phyloP scores from a whole-genome alignment of 768 basidiomycete genomes.

The Tylopilus subfusipes region DNA sequence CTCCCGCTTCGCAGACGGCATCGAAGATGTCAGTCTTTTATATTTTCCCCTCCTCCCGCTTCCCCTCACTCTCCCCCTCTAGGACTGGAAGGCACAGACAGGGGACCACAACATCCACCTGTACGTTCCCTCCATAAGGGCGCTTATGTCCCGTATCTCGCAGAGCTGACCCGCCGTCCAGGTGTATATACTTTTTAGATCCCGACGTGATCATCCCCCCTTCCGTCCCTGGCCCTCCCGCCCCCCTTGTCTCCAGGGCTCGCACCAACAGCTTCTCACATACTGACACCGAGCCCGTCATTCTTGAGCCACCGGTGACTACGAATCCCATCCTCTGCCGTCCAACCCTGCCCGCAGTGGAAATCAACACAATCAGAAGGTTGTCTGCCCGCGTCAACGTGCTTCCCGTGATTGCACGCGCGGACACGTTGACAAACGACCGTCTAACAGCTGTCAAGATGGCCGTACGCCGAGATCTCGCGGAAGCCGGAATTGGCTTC shows the following conservation, averaged over 20 bases:
- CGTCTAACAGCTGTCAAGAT: slow-evolving; percentile 75
- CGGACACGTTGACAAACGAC: slow-evolving; percentile 79
- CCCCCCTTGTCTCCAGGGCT: slow-evolving; percentile 62
- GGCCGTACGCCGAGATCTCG: slow-evolving; percentile 76
- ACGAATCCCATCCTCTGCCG: slow-evolving; percentile 67
- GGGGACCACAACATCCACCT: slow-evolving; percentile 81
- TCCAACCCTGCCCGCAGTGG: slow-evolving; percentile 62
- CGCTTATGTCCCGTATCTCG: slow-evolving; percentile 23
- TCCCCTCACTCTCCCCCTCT: slow-evolving; percentile 19
- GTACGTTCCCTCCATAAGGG: slow-evolving; percentile 43
- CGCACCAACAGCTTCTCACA: slow-evolving; percentile 72
- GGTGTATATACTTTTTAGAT: slow-evolving; percentile 86
- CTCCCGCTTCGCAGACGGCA: slow-evolving; percentile 63
- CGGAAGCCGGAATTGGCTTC: slow-evolving; percentile 82
- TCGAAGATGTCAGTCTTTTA: slow-evolving; percentile 66
- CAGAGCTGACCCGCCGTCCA: slow-evolving; percentile 32
- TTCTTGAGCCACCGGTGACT: slow-evolving; percentile 75
- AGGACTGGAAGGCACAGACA: slow-evolving; percentile 70
- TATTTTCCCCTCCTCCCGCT: slow-evolving; percentile 16
- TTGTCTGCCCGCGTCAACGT: slow-evolving; percentile 83
- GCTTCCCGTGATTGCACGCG: slow-evolving; percentile 79
- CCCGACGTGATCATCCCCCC: slow-evolving; percentile 77
- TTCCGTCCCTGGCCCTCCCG: slow-evolving; percentile 61
- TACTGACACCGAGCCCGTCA: slow-evolving; percentile 69
- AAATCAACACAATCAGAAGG: slow-evolving; percentile 75